Evolutionary conservation across 2,329 filamentous ascomycete genomes (phyloP), one percentile per base, ranked within the genome.

Genomic region (Microcyclospora pomicola): DNA sequence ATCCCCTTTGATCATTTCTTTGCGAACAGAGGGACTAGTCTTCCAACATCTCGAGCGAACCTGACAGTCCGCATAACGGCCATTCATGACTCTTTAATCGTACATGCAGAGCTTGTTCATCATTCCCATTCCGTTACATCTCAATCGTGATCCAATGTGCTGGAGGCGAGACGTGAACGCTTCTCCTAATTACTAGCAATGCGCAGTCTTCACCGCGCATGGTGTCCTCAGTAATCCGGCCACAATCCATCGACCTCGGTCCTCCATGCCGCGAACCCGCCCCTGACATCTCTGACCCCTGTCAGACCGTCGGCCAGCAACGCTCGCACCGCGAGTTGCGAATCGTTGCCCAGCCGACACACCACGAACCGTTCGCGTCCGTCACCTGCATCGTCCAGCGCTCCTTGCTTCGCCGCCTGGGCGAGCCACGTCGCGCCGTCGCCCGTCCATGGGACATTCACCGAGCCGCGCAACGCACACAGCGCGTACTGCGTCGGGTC

Each of bases 401-500:
- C 42, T 15, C 45, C 45, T 19, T 33, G 42, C 19, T 47, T 31
- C 14, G 1, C 52, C 42, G 52, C 56, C 13, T 45, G 44, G 38
- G 50, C 44, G 2, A 58, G 34, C 50, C 52, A 58, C 9, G 40
- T 39, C n/a, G 49, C 45, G 2, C 46, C 63, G 12, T 74, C 61
- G 1, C 59, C 65, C 10, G 75, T 80, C 51, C 80, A 82, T 0
- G 75, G 82, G 1, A 86, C 58, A 48, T 85, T 95, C 36, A 92
- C 62, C 16, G 83, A 84, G 0, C 81, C 81, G 0, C 76, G 66
- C 6, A 98, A 67, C 43, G 70, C 77, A 45, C 80, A 86, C 33
- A 96, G 77, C 12, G 81, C 79, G 47, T 83, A 95, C 43, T 94
- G 84, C 19, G 85, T 82, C 50, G 75, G 75, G 49, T 93, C 85